phyloP scores from a whole-genome alignment of 2,329 filamentous ascomycete species.

The Ophiostoma australiae region DNA sequence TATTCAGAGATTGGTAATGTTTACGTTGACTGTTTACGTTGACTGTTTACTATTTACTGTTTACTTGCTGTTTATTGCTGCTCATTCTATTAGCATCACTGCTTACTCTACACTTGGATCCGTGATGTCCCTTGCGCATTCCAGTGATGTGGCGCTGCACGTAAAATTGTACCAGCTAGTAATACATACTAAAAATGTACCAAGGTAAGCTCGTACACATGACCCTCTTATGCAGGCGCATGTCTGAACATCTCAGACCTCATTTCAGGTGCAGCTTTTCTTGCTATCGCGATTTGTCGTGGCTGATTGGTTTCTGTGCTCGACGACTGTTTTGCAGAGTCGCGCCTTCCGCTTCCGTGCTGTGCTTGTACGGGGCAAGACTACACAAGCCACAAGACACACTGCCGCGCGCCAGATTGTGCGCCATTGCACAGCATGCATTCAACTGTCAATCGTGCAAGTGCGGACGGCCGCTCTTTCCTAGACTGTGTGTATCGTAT shows the following conservation, averaged over 20 bases:
- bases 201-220: neutral
- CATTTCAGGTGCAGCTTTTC: neutral
- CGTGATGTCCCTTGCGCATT: slow-evolving; percentile 18
- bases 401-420: slow-evolving; percentile 11
- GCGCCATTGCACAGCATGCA: slow-evolving; percentile 1
- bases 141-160: slow-evolving; percentile 18
- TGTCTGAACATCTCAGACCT: neutral
- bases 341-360: neutral
- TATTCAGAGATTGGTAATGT: neutral
- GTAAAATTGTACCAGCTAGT: neutral
- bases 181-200: neutral
- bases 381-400: neutral
- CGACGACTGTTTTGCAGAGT: neutral
- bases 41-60: neutral
- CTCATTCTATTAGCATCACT: neutral
- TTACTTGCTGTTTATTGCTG: neutral
- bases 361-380: neutral
- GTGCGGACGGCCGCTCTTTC: slow-evolving; percentile 8
- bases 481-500: neutral
- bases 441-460: slow-evolving; percentile 2
- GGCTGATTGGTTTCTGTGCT: neutral
- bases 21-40: neutral
- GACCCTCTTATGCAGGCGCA: slow-evolving; percentile 3
- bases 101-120: too few species aligned
- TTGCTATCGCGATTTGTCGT: neutral